Conservation (phyloP, 1,139 yeast genomes). For the Scheffersomyces lignicola region DNA sequence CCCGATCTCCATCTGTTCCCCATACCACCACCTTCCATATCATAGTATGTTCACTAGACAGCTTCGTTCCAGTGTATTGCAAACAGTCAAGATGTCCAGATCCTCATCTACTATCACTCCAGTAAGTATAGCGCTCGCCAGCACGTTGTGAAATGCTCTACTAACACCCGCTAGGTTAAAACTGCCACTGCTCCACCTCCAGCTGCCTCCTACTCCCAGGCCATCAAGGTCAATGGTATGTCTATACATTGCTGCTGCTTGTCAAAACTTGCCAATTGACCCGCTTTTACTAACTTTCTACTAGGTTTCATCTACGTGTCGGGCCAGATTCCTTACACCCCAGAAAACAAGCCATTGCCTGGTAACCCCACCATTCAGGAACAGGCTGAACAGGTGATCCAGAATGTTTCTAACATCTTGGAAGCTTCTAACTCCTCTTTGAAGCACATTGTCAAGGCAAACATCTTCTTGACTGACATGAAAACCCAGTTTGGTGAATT, state of each 20-base stretch:
- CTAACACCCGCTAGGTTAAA: constrained; percentile 47
- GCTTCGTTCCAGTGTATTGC: constrained; percentile 21
- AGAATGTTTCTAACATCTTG: constrained; percentile 73
- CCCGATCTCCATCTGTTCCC: too few species aligned
- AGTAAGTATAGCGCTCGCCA: constrained; percentile 29
- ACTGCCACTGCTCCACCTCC: constrained; percentile 90
- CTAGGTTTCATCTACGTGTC: constrained; percentile 81
- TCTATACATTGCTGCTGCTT: constrained; percentile 12
- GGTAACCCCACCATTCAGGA: constrained; percentile 67
- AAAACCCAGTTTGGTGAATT: constrained; percentile 69
- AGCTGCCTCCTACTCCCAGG: constrained; percentile 94
- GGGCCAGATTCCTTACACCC: constrained; percentile 91
- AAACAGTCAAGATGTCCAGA: constrained; percentile 23
- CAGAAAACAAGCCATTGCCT: constrained; percentile 76
- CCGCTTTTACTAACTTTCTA: neutral
- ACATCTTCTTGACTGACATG: constrained; percentile 88
- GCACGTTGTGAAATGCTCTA: constrained; percentile 8
- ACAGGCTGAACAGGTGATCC: constrained; percentile 82
- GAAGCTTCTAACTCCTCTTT: constrained; percentile 81
- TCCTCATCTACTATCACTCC: constrained; percentile 43
- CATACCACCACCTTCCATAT: too few species aligned
- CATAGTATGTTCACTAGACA: constrained; percentile 23
- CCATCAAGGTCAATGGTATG: constrained; percentile 79
- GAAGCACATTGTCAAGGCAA: constrained; percentile 81
- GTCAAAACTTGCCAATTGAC: neutral